phyloP scores from a whole-genome alignment of 2,329 filamentous ascomycete genomes.

The Alternaria triticimaculans region DNA sequence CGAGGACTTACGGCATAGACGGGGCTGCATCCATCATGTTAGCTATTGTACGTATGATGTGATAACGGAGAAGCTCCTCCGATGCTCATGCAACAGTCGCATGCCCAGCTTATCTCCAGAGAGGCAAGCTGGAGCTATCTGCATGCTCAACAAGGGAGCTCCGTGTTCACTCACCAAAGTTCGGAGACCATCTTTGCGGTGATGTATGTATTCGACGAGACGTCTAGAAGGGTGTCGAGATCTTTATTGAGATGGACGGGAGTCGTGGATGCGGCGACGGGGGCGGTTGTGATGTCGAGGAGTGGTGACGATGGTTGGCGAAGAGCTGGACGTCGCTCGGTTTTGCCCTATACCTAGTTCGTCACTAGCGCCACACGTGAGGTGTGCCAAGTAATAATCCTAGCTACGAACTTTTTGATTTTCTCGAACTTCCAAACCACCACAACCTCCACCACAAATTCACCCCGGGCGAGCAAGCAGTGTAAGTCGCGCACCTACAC shows the following conservation, averaged over 20 bases:
- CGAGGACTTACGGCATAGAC: constrained; percentile 92
- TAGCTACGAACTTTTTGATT: constrained; percentile 14
- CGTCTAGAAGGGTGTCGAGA: constrained; percentile 29
- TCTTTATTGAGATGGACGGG: constrained; percentile 39
- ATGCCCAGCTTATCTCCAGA: constrained; percentile 44
- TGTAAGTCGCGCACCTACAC: constrained; percentile 25
- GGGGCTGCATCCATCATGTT: constrained; percentile 67
- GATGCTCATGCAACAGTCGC: constrained; percentile 21
- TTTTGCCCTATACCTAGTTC: constrained; percentile 20
- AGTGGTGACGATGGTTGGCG: constrained; percentile 48
- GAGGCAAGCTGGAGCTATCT: constrained; percentile 48
- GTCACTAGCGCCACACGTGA: constrained; percentile 32
- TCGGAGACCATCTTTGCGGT: constrained; percentile 74
- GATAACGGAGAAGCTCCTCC: constrained; percentile 3
- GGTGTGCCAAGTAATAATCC: constrained; percentile 24
- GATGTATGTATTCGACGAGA: constrained; percentile 25
- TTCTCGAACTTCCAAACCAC: constrained; percentile 7
- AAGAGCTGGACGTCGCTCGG: constrained; percentile 32
- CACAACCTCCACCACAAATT: constrained; percentile 17
- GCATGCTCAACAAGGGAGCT: constrained; percentile 36
- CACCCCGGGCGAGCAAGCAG: constrained; percentile 43
- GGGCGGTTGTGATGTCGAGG: constrained; percentile 37
- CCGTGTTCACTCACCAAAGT: constrained; percentile 72
- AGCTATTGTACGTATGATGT: constrained; percentile 32
- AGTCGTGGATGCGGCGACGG: constrained; percentile 36